Evolutionary conservation across 2,329 filamentous ascomycete species (phyloP).

Genomic region (Aspergillus sp.): DNA sequence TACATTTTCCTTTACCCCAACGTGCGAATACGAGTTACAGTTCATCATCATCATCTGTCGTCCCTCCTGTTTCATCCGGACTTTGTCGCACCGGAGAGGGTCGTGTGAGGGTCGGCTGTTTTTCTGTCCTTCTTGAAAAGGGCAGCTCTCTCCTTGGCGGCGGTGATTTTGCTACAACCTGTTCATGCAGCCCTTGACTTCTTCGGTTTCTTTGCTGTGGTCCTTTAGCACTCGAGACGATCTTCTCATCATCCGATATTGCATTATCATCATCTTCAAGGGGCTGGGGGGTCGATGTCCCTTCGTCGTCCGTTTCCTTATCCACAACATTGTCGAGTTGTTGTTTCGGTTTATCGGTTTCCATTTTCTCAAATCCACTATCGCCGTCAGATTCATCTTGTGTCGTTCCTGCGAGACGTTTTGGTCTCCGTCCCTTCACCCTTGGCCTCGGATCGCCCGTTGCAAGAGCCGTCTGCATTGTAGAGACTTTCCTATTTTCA

Average conservation of each 20-base stretch:
- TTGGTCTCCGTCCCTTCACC: slow-evolving; percentile 19
- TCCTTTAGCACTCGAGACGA: not conserved
- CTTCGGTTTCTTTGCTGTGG: not conserved
- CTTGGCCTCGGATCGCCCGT: slow-evolving; percentile 14
- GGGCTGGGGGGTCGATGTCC: slow-evolving; percentile 30
- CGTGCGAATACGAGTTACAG: slow-evolving; percentile 22
- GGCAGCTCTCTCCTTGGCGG: slow-evolving; percentile 46
- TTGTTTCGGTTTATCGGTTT: slow-evolving; percentile 26
- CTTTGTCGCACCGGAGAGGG: slow-evolving; percentile 12
- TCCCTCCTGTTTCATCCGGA: slow-evolving; percentile 31
- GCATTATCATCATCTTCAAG: slow-evolving; percentile 33
- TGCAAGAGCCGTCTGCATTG: slow-evolving; percentile 23
- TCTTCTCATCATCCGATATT: slow-evolving; percentile 31
- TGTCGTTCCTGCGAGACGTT: slow-evolving; percentile 28
- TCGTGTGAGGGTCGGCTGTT: not conserved
- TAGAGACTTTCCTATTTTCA: slow-evolving; percentile 23
- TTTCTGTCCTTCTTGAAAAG: slow-evolving; percentile 30
- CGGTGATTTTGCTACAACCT: slow-evolving; percentile 19
- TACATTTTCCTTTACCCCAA: not conserved
- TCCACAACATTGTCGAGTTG: slow-evolving; percentile 13
- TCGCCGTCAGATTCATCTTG: slow-evolving; percentile 28
- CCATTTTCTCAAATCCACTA: slow-evolving; percentile 40
- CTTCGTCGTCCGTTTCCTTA: slow-evolving; percentile 28
- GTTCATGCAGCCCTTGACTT: not conserved
- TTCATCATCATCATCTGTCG: slow-evolving; percentile 47